A percentile compares a stretch with the other conserved stretches of the same genome.
Conservation (phyloP, 768 basidiomycete species). For the Collybia nuda region DNA sequence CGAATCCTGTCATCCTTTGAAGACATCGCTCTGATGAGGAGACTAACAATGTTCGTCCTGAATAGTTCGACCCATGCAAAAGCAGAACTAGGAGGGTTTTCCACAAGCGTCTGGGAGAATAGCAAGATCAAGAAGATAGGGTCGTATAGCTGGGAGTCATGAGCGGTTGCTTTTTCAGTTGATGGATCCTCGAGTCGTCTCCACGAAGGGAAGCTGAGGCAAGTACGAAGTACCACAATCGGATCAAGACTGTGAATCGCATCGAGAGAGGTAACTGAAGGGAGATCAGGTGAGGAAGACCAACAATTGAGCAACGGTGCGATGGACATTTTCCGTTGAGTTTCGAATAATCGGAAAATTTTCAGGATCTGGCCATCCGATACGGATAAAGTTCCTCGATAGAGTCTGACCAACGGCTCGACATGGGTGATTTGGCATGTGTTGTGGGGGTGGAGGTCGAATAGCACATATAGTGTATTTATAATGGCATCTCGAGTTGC, state of each 20-base stretch:
- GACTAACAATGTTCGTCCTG: constrained; percentile 72
- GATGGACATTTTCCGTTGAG: constrained; percentile 63
- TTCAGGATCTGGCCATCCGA: constrained; percentile 69
- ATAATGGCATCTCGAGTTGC: constrained; percentile 47
- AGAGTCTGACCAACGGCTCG: constrained; percentile 72
- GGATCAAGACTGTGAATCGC: constrained; percentile 74
- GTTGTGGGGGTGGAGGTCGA: constrained; percentile 74
- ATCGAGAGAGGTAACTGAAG: constrained; percentile 54
- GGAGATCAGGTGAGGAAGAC: constrained; percentile 47
- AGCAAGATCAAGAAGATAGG: constrained; percentile 73
- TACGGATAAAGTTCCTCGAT: constrained; percentile 67
- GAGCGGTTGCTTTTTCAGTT: constrained; percentile 17
- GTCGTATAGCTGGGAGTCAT: constrained; percentile 64
- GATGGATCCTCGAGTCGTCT: constrained; percentile 45
- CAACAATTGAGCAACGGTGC: constrained; percentile 64
- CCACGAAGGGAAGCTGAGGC: constrained; percentile 69
- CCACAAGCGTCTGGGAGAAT: constrained; percentile 63
- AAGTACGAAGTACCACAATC: constrained; percentile 64
- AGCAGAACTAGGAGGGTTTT: constrained; percentile 54
- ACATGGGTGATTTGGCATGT: constrained; percentile 86
- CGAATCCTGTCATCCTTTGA: constrained; percentile 62
- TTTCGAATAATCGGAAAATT: constrained; percentile 79
- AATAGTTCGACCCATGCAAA: constrained; percentile 87
- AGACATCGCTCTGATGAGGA: constrained; percentile 74
- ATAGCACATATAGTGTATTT: constrained; percentile 61